Percentiles rank a stretch among this genome's conserved stretches.
Conservation (phyloP, 805 yeast species). For the Sporopachydermia quercuum region DNA sequence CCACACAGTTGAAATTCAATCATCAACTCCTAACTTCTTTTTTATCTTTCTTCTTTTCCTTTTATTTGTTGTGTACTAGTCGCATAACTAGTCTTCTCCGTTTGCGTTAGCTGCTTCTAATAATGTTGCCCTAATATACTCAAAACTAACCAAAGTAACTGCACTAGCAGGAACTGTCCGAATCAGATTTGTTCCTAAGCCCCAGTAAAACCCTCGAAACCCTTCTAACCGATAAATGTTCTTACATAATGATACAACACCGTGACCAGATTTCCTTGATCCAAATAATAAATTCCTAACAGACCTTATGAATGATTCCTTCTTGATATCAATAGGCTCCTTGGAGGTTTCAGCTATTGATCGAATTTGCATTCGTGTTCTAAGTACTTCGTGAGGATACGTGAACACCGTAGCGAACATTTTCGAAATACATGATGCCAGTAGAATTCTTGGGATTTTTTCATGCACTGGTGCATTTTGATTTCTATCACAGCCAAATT, state of each 20-base stretch:
- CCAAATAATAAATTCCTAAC: neutral
- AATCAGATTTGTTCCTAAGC: slow-evolving; percentile 70
- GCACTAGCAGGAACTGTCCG: slow-evolving; percentile 94
- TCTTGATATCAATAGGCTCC: slow-evolving; percentile 3
- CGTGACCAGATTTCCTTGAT: neutral
- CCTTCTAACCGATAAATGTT: slow-evolving; percentile 54
- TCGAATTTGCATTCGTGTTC: slow-evolving; percentile 76
- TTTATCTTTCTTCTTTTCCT: too few species aligned
- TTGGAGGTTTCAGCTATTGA: slow-evolving; percentile 20
- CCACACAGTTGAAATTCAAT: too few species aligned
- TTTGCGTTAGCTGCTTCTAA: too few species aligned
- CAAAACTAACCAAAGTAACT: slow-evolving; percentile 87
- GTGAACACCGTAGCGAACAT: slow-evolving; percentile 81
- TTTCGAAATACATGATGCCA: slow-evolving; percentile 70
- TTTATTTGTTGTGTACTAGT: too few species aligned
- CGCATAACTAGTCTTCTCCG: too few species aligned
- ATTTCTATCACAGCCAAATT: slow-evolving; percentile 24
- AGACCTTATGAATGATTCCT: neutral
- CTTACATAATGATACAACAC: slow-evolving; percentile 3
- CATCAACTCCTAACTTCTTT: too few species aligned
- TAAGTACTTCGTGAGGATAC: slow-evolving; percentile 87
- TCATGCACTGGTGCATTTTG: slow-evolving; percentile 7
- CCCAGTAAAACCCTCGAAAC: slow-evolving; percentile 71
- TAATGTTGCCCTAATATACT: slow-evolving; percentile 15
- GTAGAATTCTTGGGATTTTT: slow-evolving; percentile 28